phyloP scores from a whole-genome alignment of 345 rosid species.

The Gossypium australe region DNA sequence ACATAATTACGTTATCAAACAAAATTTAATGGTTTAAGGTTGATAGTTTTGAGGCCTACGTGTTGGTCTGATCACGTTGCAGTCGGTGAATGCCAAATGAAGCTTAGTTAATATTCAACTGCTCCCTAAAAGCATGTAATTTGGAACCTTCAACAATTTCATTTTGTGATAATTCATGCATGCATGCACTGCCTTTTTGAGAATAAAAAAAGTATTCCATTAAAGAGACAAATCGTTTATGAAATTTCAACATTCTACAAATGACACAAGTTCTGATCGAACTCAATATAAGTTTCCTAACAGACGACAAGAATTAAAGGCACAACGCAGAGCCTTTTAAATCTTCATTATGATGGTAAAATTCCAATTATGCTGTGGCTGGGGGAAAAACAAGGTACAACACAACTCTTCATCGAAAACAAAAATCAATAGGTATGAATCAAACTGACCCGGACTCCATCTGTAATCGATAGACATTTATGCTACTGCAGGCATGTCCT shows the following conservation, averaged over 20 bases:
- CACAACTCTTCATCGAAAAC: not conserved
- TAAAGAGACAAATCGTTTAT: not conserved
- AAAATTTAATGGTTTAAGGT: no score
- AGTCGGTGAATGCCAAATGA: no score
- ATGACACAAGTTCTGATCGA: conserved; percentile 1
- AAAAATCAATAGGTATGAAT: conserved; percentile 25
- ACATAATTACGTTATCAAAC: no score
- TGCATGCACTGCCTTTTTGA: no score
- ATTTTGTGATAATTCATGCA: no score
- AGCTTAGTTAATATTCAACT: no score
- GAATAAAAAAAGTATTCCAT: not conserved
- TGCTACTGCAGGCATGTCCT: conserved; percentile 93
- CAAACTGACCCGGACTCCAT: conserved; percentile 13
- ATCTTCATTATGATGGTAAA: conserved; percentile 14
- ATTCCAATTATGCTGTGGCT: conserved; percentile 18
- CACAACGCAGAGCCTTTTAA: conserved; percentile 20
- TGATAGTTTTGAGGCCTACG: no score
- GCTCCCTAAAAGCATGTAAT: no score
- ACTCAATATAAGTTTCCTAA: conserved; percentile 18
- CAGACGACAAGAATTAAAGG: conserved; percentile 20
- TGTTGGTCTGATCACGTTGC: no score
- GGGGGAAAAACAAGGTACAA: conserved; percentile 23
- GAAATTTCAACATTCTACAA: not conserved
- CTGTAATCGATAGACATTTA: conserved; percentile 19
- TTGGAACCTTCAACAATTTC: no score